Evolutionary conservation across 2,329 filamentous ascomycete genomes (phyloP).

Genomic region (Fusarium palustre): DNA sequence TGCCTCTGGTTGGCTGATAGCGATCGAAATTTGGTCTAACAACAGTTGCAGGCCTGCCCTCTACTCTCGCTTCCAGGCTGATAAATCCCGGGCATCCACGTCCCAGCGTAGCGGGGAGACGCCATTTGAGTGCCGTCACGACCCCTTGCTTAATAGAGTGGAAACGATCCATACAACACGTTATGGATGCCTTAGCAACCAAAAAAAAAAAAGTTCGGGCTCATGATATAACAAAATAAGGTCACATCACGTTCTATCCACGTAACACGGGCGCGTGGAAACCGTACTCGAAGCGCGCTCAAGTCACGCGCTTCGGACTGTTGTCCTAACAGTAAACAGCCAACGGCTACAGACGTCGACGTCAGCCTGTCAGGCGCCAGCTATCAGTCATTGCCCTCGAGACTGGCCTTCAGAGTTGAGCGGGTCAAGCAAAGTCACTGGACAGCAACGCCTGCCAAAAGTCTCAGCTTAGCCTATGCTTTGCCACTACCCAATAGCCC

Average conservation of each 20-base stretch:
- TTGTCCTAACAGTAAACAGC: conserved; percentile 1
- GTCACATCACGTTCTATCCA: conserved; percentile 36
- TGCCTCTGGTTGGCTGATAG: conserved; percentile 30
- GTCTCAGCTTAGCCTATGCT: conserved; percentile 32
- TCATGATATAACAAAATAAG: conserved; percentile 38
- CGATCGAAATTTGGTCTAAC: conserved; percentile 19
- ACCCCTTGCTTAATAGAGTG: conserved; percentile 31
- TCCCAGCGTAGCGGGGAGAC: conserved; percentile 23
- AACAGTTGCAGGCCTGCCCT: conserved; percentile 10
- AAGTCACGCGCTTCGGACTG: conserved; percentile 33
- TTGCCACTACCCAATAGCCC: conserved; percentile 15
- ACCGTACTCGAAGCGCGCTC: conserved; percentile 18
- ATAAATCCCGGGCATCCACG: conserved; percentile 26
- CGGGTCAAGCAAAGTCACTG: conserved; percentile 41
- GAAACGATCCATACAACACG: conserved; percentile 13
- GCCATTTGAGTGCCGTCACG: conserved; percentile 31
- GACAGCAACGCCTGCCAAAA: conserved; percentile 37
- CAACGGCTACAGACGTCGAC: conserved; percentile 10
- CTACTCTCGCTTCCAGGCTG: conserved; percentile 19
- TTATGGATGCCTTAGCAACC: conserved; percentile 46
- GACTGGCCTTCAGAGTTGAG: conserved; percentile 27
- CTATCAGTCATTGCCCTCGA: conserved; percentile 18
- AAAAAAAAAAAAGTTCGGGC: conserved; percentile 10
- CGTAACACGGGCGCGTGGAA: conserved; percentile 38
- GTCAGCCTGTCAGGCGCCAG: conserved; percentile 35